These are phyloP conservation scores for Symmetrospora coprosmae DNA, from an alignment of 768 basidiomycete genomes.

Conservation along the genomic window DNA sequence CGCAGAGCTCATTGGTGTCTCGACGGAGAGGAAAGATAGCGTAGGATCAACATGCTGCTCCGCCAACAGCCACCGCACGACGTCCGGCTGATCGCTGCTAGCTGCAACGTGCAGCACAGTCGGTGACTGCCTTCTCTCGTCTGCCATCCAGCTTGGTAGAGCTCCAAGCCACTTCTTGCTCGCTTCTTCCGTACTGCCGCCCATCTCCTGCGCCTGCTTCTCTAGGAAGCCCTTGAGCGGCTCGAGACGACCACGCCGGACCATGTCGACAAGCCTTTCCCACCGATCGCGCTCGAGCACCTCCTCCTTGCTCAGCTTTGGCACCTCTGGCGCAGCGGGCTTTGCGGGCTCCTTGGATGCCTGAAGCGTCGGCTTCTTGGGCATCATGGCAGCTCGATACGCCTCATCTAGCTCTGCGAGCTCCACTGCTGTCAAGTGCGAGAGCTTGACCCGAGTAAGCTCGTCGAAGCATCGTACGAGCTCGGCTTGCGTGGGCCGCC, in stretches of 20 bases:
- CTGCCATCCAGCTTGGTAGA: constrained; percentile 56
- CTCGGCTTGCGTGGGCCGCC: constrained; percentile 90
- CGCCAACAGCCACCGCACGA: constrained; percentile 62
- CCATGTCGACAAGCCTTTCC: constrained; percentile 74
- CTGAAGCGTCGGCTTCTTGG: constrained; percentile 27
- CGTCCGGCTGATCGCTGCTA: constrained; percentile 56
- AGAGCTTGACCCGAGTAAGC: constrained; percentile 66
- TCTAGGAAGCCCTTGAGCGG: constrained; percentile 66
- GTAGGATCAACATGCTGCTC: constrained; percentile 70
- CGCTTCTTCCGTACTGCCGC: not conserved
- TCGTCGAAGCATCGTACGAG: constrained; percentile 72
- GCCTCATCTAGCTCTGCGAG: constrained; percentile 76
- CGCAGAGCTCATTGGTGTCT: not conserved
- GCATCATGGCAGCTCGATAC: constrained; percentile 53
- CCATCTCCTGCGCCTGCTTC: constrained; percentile 43
- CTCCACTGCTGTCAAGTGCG: constrained; percentile 70
- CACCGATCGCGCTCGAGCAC: constrained; percentile 65
- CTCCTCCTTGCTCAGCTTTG: constrained; percentile 65
- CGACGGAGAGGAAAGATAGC: constrained; percentile 42
- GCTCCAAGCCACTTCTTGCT: constrained; percentile 44
- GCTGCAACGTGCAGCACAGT: constrained; percentile 64
- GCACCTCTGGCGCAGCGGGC: constrained; percentile 42
- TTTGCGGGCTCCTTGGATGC: constrained; percentile 39
- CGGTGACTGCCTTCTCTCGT: constrained; percentile 38
- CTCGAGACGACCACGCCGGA: constrained; percentile 68